phyloP scores from a whole-genome alignment of 2,329 filamentous ascomycete genomes.

The Colletotrichum sansevieriae region DNA sequence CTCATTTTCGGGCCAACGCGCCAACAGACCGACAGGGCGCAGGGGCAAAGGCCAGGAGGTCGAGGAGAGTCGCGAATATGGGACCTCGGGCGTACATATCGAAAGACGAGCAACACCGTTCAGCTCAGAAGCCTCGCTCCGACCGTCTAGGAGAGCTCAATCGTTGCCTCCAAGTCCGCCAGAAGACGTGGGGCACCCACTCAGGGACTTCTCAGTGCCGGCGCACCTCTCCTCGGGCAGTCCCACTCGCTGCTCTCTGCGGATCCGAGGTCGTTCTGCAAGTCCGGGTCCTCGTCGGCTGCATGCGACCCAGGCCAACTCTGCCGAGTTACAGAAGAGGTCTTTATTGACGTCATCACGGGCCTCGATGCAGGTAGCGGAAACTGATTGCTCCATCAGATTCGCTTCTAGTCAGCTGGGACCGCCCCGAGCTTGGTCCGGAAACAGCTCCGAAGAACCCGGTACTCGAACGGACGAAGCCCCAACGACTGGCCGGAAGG shows the following conservation, averaged over 20 bases:
- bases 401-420: background rate
- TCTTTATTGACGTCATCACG: constrained; percentile 24
- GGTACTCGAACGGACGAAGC: background rate
- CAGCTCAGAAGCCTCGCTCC: background rate
- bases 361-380: constrained; percentile 7
- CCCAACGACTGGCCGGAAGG: background rate
- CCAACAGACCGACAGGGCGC: background rate
- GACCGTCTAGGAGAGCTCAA: constrained; percentile 17
- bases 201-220: constrained; percentile 25
- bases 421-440: background rate
- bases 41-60: background rate
- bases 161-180: constrained; percentile 27
- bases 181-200: background rate
- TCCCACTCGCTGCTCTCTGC: constrained; percentile 44
- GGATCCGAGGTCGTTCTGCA: constrained; percentile 20
- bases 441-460: background rate
- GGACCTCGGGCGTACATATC: background rate
- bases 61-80: background rate
- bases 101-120: background rate
- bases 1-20: background rate
- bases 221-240: constrained; percentile 22
- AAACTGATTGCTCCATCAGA: background rate
- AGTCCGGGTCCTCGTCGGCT: constrained; percentile 21
- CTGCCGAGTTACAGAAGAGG: constrained; percentile 29
- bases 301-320: constrained; percentile 27